Conservation (phyloP, 371 early-diverging fungal species). For the Dichotomocladium elegans region DNA sequence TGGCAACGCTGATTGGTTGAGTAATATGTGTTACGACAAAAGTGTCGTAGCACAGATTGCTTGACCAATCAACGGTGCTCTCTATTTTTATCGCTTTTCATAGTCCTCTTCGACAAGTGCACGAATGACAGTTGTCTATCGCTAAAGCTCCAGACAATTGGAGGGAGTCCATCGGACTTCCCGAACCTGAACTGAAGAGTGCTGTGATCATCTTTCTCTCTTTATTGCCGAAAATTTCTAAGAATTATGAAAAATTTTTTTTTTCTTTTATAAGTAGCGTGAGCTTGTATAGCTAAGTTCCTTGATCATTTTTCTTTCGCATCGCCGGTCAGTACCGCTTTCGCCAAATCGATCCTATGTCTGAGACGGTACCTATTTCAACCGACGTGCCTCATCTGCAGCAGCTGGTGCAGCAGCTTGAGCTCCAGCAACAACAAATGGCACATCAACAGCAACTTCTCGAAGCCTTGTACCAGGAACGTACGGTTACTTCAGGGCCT, state of each 20-base stretch:
- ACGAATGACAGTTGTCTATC: too few species aligned
- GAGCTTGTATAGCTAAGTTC: too few species aligned
- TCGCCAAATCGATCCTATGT: not conserved
- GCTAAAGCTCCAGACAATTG: too few species aligned
- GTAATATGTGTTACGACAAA: too few species aligned
- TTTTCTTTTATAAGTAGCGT: not conserved
- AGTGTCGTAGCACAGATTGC: too few species aligned
- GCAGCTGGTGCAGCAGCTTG: not conserved
- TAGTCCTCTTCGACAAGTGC: too few species aligned
- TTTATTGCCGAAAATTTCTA: not conserved
- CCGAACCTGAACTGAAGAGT: not conserved
- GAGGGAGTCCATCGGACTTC: too few species aligned
- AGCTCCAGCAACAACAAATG: too few species aligned
- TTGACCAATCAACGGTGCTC: too few species aligned
- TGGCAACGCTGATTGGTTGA: too few species aligned
- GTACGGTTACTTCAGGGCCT: too few species aligned
- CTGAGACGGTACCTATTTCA: not conserved
- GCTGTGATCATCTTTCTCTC: not conserved
- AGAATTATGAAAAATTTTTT: not conserved
- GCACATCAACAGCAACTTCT: not conserved
- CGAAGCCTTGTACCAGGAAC: not conserved
- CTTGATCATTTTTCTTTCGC: slow-evolving; percentile 3
- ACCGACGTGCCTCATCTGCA: not conserved
- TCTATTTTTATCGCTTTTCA: too few species aligned
- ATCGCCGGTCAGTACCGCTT: slow-evolving; percentile 1